A percentile compares a stretch with the other conserved stretches of the same genome.
phyloP scores from a whole-genome alignment of 495 filamentous ascomycete species.

The Cercophora sp. region DNA sequence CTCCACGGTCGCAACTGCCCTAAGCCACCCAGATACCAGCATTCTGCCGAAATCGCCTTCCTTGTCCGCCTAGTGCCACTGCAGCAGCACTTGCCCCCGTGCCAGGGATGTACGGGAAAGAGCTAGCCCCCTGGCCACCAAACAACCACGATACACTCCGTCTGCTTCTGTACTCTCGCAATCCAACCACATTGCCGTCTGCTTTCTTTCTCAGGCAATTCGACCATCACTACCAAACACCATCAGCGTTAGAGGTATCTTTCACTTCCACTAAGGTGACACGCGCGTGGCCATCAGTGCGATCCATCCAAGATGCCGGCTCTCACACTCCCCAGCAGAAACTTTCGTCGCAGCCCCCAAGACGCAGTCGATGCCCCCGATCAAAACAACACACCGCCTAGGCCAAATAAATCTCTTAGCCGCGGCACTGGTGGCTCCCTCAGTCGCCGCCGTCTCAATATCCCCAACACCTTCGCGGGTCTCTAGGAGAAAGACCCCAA shows the following conservation, averaged over 20 bases:
- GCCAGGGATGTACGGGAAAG: too few species aligned
- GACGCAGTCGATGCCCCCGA: not conserved
- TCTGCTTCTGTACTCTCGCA: too few species aligned
- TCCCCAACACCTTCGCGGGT: conserved; percentile 26
- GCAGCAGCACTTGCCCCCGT: not conserved
- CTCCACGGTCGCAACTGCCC: not conserved
- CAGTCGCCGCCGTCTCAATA: conserved; percentile 18
- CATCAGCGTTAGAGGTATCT: not conserved
- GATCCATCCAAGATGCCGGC: conserved; percentile 2
- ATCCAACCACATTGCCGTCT: too few species aligned
- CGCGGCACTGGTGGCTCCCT: not conserved
- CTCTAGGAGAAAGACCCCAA: conserved; percentile 30
- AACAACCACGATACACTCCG: not conserved
- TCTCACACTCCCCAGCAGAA: conserved; percentile 11
- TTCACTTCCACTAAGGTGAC: not conserved
- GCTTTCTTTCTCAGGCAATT: not conserved
- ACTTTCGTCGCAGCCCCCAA: conserved; percentile 1
- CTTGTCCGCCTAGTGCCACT: not conserved
- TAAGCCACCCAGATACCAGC: not conserved
- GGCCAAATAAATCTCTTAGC: not conserved
- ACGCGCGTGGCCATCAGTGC: not conserved
- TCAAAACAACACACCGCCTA: not conserved
- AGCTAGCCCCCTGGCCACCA: not conserved
- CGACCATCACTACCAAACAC: not conserved
- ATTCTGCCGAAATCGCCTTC: not conserved